Base-by-base conservation (phyloP, 768 basidiomycete species). In the Myochromella boudieri region DNA sequence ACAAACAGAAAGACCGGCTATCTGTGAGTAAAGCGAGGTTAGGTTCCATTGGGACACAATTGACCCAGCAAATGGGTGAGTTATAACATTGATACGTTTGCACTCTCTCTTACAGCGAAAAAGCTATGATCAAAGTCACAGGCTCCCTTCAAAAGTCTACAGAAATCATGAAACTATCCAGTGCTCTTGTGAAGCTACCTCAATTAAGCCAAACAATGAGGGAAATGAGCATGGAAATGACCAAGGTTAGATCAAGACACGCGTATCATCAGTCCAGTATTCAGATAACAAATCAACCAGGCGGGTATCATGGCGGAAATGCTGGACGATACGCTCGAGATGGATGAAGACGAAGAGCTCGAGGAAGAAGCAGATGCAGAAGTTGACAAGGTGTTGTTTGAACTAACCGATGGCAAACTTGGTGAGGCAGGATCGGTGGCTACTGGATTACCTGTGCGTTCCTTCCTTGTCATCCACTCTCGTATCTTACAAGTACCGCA, bases 211-310 rank as follows among this genome's bases (percentile, higher is more conserved):
- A 83, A 52, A 80, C 82, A 1, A 99, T 99, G 97, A 81, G 93
- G 27, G 89, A 97, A 60, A 95, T 99, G 93, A 92, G 88, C 57
- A 92, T 95, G 87, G 97, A 99, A 68, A 97, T 98, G 97, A 98
- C 91, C 52, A 98, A 98, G 81, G 95, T 87, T 55, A 31, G 73
- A 6, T 22, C 20, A 42, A 15, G 6, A 37, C 15, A 11, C 8
- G 9, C n/a, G 29, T 31, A 34, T 34, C 14, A 6, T 46, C 27
- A 32, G 7, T 24, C 20, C 32, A n/a, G n/a, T n/a, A n/a, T n/a
- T n/a, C n/a, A n/a, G n/a, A n/a, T 32, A 24, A 14, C 15, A 7
- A 40, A 15, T 44, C 3, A n/a, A 10, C 33, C 55, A 97, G 95
- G 93, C 94, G 26, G 97, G 97, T 2, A 91, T 99, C 52, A 84